A percentile compares a stretch with the other conserved stretches of the same genome.
These are phyloP conservation scores for Coprinopsis cinerea DNA, from an alignment of 768 basidiomycete species.

Conservation along the genomic window DNA sequence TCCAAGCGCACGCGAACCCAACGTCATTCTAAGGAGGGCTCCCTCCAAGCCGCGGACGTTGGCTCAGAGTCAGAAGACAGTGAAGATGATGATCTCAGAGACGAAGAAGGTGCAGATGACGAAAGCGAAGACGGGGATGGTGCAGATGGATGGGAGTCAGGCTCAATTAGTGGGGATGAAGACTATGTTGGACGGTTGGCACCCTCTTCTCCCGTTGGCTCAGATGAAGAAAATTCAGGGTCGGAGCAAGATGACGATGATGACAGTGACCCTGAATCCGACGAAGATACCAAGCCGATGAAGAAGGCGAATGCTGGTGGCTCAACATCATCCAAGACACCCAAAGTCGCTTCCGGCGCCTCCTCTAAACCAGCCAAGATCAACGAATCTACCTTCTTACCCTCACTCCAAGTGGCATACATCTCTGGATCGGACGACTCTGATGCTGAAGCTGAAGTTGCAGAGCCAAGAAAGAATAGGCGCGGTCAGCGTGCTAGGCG, in stretches of 20 bases:
- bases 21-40: constrained; percentile 18
- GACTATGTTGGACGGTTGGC: constrained; percentile 24
- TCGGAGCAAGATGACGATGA: constrained; percentile 19
- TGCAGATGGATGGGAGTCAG: constrained; percentile 47
- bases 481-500: constrained; percentile 90
- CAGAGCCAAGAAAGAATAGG: constrained; percentile 74
- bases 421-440: constrained; percentile 70
- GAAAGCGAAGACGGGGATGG: constrained; percentile 22
- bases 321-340: no score
- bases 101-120: constrained; percentile 21
- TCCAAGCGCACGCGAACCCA: constrained; percentile 13
- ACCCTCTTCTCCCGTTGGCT: constrained; percentile 8
- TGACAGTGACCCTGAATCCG: constrained; percentile 18
- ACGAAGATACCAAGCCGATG: no score
- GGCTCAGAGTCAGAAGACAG: constrained; percentile 31
- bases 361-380: constrained; percentile 10
- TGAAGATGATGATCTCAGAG: no score
- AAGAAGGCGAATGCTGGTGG: no score
- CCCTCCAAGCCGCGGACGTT: constrained; percentile 24
- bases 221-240: constrained; percentile 14
- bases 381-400: constrained; percentile 56
- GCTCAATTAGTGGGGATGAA: constrained; percentile 32
- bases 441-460: constrained; percentile 56
- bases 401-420: constrained; percentile 84
- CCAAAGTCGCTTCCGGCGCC: constrained; percentile 14